These are phyloP conservation scores for Entomortierella chlamydospora DNA, from an alignment of 192 early-diverging fungal species.

Conservation along the genomic window DNA sequence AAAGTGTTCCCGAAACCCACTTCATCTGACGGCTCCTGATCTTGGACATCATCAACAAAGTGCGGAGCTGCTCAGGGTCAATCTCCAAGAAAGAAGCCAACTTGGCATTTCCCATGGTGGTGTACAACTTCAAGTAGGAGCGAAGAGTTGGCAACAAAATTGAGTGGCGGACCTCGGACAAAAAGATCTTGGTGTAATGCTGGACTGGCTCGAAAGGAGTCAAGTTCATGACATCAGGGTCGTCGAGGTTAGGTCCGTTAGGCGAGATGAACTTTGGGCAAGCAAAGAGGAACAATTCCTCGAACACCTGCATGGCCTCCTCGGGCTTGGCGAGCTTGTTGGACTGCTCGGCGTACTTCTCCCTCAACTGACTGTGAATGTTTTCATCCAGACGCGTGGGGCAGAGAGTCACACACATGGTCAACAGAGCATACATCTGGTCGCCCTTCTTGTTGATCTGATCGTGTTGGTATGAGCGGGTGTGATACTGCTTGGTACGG, in stretches of 20 bases:
- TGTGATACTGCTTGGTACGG: conserved; percentile 95
- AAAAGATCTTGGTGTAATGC: conserved; percentile 89
- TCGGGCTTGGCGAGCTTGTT: conserved; percentile 76
- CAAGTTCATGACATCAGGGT: conserved; percentile 55
- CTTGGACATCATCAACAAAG: conserved; percentile 93
- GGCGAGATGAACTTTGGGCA: conserved; percentile 97
- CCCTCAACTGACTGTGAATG: conserved; percentile 87
- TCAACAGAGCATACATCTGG: conserved; percentile 95
- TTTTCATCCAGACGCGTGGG: conserved; percentile 95
- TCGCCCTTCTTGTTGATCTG: conserved; percentile 92
- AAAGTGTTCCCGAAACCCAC: conserved; percentile 82
- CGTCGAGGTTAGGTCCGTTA: conserved; percentile 86
- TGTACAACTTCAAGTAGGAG: conserved; percentile 97
- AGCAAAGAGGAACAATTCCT: conserved; percentile 91
- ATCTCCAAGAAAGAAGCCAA: conserved; percentile 89
- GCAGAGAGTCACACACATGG: conserved; percentile 90
- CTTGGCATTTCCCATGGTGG: conserved; percentile 89
- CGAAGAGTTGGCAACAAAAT: conserved; percentile 87
- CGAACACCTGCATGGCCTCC: conserved; percentile 82
- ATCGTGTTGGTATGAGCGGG: conserved; percentile 91
- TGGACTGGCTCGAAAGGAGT: conserved; percentile 70
- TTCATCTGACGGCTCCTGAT: conserved; percentile 92
- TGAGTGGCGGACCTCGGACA: conserved; percentile 88
- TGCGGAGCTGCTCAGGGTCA: conserved; percentile 84
- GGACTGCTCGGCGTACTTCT: conserved; percentile 94